A percentile compares a stretch with the other conserved stretches of the same genome.
Evolutionary conservation across 2,329 filamentous ascomycete genomes (phyloP).

Genomic region (Rhinocladiella similis): DNA sequence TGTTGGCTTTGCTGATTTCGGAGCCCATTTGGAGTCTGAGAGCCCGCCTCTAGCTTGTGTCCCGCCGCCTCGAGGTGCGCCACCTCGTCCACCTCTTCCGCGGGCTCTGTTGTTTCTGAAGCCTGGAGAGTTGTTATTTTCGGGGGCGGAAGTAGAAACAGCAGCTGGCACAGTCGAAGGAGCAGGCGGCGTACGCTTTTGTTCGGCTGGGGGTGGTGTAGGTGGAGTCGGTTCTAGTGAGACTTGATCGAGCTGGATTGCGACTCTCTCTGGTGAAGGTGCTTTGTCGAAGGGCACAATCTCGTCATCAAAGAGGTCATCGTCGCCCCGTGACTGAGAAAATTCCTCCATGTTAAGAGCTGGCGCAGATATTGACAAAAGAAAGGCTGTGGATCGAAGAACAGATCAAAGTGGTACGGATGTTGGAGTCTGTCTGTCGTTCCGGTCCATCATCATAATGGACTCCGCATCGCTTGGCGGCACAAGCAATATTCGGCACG

Average conservation of each 20-base stretch:
- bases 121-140: conserved; percentile 1
- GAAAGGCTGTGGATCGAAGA: too few species aligned
- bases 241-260: conserved; percentile 20
- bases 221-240: conserved; percentile 13
- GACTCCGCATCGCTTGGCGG: too few species aligned
- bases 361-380: background rate
- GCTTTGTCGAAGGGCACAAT: conserved; percentile 45
- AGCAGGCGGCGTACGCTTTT: background rate
- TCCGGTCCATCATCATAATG: too few species aligned
- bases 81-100: conserved; percentile 11
- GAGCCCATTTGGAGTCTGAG: conserved; percentile 28
- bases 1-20: conserved; percentile 12
- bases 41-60: conserved; percentile 22
- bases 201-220: conserved; percentile 5
- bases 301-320: conserved; percentile 53
- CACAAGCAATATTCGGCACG: too few species aligned
- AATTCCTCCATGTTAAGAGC: conserved; percentile 44
- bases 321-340: conserved; percentile 50
- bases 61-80: conserved; percentile 12
- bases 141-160: background rate
- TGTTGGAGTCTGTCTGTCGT: too few species aligned
- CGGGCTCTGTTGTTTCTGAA: conserved; percentile 21
- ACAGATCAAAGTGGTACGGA: too few species aligned
- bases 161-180: background rate
- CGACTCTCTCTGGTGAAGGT: conserved; percentile 30